Base-by-base conservation (phyloP, 306 rosid genomes). In the Dryas octopetala region DNA sequence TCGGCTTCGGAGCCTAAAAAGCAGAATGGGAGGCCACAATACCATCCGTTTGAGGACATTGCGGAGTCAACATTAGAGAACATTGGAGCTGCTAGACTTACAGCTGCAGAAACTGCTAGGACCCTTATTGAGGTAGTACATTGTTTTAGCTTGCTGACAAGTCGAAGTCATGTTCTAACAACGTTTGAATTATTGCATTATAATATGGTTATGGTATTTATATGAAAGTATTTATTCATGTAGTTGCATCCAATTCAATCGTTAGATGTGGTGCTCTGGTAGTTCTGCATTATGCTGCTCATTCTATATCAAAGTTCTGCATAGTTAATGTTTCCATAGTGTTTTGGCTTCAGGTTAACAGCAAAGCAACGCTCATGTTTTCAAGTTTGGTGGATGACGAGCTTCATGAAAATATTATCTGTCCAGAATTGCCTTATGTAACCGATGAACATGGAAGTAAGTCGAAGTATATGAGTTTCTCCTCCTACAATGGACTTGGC, bases 371-470 rank as follows among this genome's bases (percentile, higher is more conserved):
- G n/a, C 74, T 95, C 71, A 87, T 92, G 92, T 84, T 95, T 81
- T 80, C 96, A 32, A 83, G 83, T 80, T 54, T 90, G 88, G 74
- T 95, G 64, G 69, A 83, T 16, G 90, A 92, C 14, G 96, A 91
- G 79, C 86, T 84, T 83, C 88, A 89, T 77, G 97, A 92, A 70
- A 90, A 92, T 82, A 80, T 88, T 76, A 78, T 95, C 78, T 92
- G 91, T 96, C 99, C 99, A 4, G 97, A 95, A 74, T 83, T 95
- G 87, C 97, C 97, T 69, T 92, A 92, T 83, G 87, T 92, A 85
- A 89, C 91, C 71, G 99, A 95, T 85, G 96, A 92, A 72, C 93
- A 82, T 83, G 99, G 97, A 88, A 90, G 97, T 95, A 85, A 86
- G 98, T 86, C 84, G 38, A 70, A 43, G 79, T 66, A 58, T 75